Evolutionary conservation across 75 land plant genomes (phyloP), one percentile per base, ranked within the genome.

Genomic region (Picea sitchensis): DNA sequence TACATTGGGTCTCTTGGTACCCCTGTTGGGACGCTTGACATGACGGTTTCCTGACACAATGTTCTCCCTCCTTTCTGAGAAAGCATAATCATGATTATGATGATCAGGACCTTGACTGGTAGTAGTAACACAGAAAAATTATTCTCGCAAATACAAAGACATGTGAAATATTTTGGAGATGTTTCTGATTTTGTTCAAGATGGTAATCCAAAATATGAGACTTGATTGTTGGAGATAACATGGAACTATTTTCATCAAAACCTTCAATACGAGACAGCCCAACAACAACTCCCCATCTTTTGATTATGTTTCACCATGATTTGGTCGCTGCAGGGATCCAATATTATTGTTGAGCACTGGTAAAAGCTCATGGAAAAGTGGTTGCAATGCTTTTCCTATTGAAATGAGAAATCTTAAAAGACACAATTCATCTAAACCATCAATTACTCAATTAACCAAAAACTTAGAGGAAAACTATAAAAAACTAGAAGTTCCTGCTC

Each of bases 1-100:
- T 17, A 82, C 77, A 76, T 76, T 84, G 36, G 60, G 41, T 75
- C 75, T 84, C 51, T 82, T 80, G 15, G 38, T 30, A 36, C 17
- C 76, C 21, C 20, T 67, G 41, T 4, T 14, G 14, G 71, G 36
- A 18, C 71, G 34, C 31, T 64, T 67, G 18, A 34, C 71, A 26
- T 32, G 44, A 13, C 18, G 3, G 15, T 14, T 67, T 0, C 18
- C 41, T 1, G 30, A 23, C 31, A 64, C 31, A 64, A 64, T 64
- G 4, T 64, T 30, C 32, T 34, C 65, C 23, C 13, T 8, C 30
- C 65, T 11, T 8, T 6, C 32, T 31, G 9, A 14, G 51, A 47
- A 47, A 47, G 6, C 8, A 47, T 47, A 47, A 6, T 47, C 51
- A 47, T 47, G 51, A 47, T 47, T 47, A 47, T 47, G 51, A 47